Conservation (phyloP, 306 rosid genomes). For the Oemleria cerasiformis region DNA sequence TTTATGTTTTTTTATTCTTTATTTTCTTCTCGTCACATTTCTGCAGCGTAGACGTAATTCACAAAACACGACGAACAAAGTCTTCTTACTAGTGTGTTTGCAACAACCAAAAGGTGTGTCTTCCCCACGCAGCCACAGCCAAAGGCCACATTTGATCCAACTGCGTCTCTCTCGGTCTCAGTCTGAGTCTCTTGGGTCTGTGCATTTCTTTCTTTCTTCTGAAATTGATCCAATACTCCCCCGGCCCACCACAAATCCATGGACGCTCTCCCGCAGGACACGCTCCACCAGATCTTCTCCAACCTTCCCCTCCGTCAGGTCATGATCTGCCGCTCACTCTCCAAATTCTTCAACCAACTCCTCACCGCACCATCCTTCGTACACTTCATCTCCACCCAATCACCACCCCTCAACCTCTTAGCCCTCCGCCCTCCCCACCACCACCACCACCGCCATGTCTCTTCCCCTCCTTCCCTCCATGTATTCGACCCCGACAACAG, state of each 20-base stretch:
- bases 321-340: conserved; percentile 67
- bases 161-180: background rate
- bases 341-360: conserved; percentile 55
- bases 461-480: conserved; percentile 39
- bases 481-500: conserved; percentile 60
- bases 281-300: conserved; percentile 76
- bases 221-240: background rate
- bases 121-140: background rate
- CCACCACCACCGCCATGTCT: conserved; percentile 21
- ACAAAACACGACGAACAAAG: background rate
- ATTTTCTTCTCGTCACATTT: background rate
- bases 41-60: too few species aligned
- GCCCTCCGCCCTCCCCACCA: conserved; percentile 69
- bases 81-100: background rate
- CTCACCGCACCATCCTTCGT: conserved; percentile 61
- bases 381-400: conserved; percentile 48
- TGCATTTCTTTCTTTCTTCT: background rate
- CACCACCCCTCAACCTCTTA: conserved; percentile 54
- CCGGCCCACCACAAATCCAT: conserved; percentile 12
- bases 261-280: conserved; percentile 64
- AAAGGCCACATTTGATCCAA: background rate
- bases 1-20: too few species aligned
- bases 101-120: background rate
- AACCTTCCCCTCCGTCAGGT: conserved; percentile 76
- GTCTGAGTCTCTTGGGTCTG: background rate